These are phyloP conservation scores for Cicer cuneatum DNA, from an alignment of 306 rosid species.

Conservation along the genomic window DNA sequence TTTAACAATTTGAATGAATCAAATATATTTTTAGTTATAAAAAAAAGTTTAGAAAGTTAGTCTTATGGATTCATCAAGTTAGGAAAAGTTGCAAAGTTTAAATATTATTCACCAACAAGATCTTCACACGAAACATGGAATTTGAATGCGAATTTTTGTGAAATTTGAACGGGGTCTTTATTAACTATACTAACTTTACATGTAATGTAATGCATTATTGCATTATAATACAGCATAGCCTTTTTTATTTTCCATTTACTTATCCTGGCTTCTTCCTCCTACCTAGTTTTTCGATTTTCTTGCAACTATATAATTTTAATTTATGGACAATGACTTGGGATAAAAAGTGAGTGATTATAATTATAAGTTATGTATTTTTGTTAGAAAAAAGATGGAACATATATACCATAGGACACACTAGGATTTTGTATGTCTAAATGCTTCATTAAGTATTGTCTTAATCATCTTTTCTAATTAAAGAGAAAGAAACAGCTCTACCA, in stretches of 20 bases:
- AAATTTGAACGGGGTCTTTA: no score
- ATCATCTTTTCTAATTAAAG: slow-evolving; percentile 35
- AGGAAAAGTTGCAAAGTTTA: no score
- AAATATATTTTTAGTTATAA: no score
- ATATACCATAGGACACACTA: slow-evolving; percentile 33
- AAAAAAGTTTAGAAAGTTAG: no score
- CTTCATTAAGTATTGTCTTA: slow-evolving; percentile 30
- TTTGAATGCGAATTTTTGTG: no score
- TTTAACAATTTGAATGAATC: no score
- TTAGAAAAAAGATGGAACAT: slow-evolving; percentile 1
- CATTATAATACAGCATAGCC: not conserved
- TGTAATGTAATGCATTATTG: not conserved
- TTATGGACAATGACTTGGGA: slow-evolving; percentile 34
- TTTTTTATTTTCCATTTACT: not conserved
- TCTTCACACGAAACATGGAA: no score
- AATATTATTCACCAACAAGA: no score
- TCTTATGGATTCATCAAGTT: no score
- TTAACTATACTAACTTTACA: no score
- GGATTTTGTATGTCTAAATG: slow-evolving; percentile 33
- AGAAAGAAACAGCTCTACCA: slow-evolving; percentile 40
- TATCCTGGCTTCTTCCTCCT: not conserved
- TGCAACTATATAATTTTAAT: slow-evolving; percentile 8
- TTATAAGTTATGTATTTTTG: not conserved
- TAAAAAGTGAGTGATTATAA: slow-evolving; percentile 17
- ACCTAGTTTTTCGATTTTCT: not conserved